Conservation (phyloP, 352 stramenopile species). For the Pythium aquatile region DNA sequence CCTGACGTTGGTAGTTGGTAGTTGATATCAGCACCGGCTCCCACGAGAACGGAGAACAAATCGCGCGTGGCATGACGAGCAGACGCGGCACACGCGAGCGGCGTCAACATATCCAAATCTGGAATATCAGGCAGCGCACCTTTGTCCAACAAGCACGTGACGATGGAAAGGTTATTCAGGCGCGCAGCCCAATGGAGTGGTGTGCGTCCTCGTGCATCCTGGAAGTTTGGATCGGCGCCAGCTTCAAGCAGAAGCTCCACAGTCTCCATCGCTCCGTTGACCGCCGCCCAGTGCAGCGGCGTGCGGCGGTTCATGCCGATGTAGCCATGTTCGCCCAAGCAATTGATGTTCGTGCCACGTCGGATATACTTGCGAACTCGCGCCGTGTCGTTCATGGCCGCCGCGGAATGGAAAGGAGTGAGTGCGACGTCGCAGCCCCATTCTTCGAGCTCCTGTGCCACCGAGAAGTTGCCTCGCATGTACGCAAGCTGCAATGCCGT, state of each 20-base stretch:
- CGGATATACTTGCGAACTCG: constrained; percentile 65
- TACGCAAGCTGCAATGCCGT: constrained; percentile 79
- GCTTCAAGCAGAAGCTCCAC: constrained; percentile 72
- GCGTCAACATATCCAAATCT: constrained; percentile 67
- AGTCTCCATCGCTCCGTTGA: constrained; percentile 55
- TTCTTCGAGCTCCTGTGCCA: constrained; percentile 74
- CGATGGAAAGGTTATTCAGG: constrained; percentile 53
- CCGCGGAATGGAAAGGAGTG: constrained; percentile 73
- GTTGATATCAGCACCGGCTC: constrained; percentile 70
- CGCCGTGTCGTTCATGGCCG: constrained; percentile 53
- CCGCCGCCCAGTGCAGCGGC: constrained; percentile 73
- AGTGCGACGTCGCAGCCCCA: constrained; percentile 79
- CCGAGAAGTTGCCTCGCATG: constrained; percentile 69
- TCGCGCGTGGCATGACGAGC: constrained; percentile 41
- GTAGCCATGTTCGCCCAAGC: constrained; percentile 79
- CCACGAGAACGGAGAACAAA: constrained; percentile 53
- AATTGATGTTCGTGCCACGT: constrained; percentile 56
- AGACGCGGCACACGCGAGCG: constrained; percentile 63
- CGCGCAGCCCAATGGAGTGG: constrained; percentile 78
- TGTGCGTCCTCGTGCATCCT: constrained; percentile 63
- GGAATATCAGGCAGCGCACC: constrained; percentile 42
- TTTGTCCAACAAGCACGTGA: constrained; percentile 44
- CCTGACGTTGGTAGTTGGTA: constrained; percentile 55
- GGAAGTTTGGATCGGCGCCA: constrained; percentile 70
- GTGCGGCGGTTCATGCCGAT: constrained; percentile 74